phyloP scores from a whole-genome alignment of 768 basidiomycete species.

The Tylopilus sp. region DNA sequence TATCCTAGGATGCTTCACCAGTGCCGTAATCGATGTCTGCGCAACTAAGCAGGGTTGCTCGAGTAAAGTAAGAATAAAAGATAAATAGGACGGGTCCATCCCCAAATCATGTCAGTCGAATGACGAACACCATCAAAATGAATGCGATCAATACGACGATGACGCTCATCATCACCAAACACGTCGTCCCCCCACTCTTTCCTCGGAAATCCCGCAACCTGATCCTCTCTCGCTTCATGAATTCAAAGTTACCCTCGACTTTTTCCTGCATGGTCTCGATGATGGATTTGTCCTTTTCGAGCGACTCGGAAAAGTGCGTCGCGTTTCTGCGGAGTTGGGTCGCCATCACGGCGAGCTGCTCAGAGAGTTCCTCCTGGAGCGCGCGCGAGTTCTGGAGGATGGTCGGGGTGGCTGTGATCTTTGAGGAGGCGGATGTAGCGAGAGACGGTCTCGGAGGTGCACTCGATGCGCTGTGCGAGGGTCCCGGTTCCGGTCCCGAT shows the following conservation, averaged over 20 bases:
- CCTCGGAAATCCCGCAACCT: slow-evolving; percentile 59
- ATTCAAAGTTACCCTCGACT: slow-evolving; percentile 67
- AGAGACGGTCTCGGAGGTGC: slow-evolving; percentile 24
- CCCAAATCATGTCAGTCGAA: slow-evolving; percentile 51
- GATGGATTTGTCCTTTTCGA: slow-evolving; percentile 73
- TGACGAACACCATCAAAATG: slow-evolving; percentile 66
- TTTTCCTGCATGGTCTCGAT: slow-evolving; percentile 66
- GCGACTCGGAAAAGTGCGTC: slow-evolving; percentile 65
- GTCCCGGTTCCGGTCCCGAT: slow-evolving; percentile 12
- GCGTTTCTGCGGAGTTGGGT: slow-evolving; percentile 83
- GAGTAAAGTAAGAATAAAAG: slow-evolving; percentile 4
- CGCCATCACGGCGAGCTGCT: slow-evolving; percentile 81
- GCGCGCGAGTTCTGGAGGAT: slow-evolving; percentile 54
- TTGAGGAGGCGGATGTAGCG: slow-evolving; percentile 32
- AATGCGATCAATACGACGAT: slow-evolving; percentile 67
- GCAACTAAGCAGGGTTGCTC: background rate
- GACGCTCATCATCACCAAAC: slow-evolving; percentile 62
- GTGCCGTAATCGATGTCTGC: background rate
- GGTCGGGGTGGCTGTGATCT: slow-evolving; percentile 34
- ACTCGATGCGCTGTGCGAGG: slow-evolving; percentile 4
- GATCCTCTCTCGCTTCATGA: slow-evolving; percentile 62
- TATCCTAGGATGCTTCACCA: slow-evolving; percentile 5
- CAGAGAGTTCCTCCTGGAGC: slow-evolving; percentile 71
- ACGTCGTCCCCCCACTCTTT: slow-evolving; percentile 70
- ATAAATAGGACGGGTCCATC: background rate